phyloP scores from a whole-genome alignment of 306 rosid genomes.

The Trifolium fragiferum region DNA sequence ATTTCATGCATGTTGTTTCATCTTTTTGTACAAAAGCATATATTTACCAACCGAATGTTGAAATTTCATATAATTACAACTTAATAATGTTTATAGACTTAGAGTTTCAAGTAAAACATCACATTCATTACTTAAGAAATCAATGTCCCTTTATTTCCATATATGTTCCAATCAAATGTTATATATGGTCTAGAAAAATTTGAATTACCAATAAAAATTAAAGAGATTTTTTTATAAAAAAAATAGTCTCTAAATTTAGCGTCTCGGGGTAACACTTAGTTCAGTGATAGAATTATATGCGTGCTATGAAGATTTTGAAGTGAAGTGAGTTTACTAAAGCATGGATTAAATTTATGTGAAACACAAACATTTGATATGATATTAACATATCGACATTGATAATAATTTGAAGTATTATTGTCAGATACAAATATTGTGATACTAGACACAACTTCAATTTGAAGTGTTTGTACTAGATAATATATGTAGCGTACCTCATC shows the following conservation, averaged over 20 bases:
- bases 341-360: too few species aligned
- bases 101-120: slow-evolving; percentile 29
- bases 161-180: not conserved
- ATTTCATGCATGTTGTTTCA: slow-evolving; percentile 7
- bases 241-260: not conserved
- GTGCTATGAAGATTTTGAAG: not conserved
- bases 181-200: too few species aligned
- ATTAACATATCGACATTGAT: too few species aligned
- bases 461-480: not conserved
- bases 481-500: slow-evolving; percentile 57
- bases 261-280: not conserved
- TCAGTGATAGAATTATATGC: too few species aligned
- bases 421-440: not conserved
- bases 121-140: slow-evolving; percentile 5
- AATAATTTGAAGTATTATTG: not conserved
- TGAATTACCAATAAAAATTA: not conserved
- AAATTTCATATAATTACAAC: slow-evolving; percentile 12
- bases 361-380: too few species aligned
- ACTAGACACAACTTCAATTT: not conserved
- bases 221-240: not conserved
- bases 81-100: not conserved
- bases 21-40: slow-evolving; percentile 11
- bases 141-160: not conserved
- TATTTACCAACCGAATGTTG: slow-evolving; percentile 22
- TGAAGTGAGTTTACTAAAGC: not conserved